Percentiles rank a stretch among this genome's conserved stretches.
Evolutionary conservation across 2,329 filamentous ascomycete species (phyloP).

Genomic region (Neocucurbitaria cava): DNA sequence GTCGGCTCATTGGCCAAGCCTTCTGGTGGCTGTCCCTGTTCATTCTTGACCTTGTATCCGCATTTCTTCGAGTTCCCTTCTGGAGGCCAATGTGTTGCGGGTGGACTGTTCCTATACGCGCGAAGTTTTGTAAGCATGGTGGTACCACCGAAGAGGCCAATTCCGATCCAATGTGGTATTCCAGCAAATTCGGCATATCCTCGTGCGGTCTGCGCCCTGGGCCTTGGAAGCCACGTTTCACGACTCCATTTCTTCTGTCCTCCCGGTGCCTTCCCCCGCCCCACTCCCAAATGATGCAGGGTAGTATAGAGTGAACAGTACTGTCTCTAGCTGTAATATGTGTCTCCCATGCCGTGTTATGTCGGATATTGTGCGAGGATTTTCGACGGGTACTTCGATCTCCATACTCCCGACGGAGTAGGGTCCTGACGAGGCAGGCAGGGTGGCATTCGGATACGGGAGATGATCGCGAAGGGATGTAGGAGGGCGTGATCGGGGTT

Average conservation of each 20-base stretch:
- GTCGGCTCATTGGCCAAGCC: slow-evolving; percentile 48
- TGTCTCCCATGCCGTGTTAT: slow-evolving; percentile 58
- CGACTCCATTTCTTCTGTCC: slow-evolving; percentile 57
- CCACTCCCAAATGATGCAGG: slow-evolving; percentile 59
- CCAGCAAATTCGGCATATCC: slow-evolving; percentile 69
- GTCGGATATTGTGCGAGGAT: slow-evolving; percentile 58
- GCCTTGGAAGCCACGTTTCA: slow-evolving; percentile 68
- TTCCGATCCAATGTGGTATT: slow-evolving; percentile 54
- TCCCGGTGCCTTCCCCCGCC: slow-evolving; percentile 46
- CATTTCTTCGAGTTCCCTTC: slow-evolving; percentile 48
- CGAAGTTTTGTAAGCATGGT: slow-evolving; percentile 71
- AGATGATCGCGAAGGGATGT: slow-evolving; percentile 57
- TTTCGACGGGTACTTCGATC: slow-evolving; percentile 59
- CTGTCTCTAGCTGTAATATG: slow-evolving; percentile 63
- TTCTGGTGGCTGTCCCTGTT: slow-evolving; percentile 48
- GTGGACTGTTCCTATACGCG: slow-evolving; percentile 66
- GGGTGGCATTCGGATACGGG: slow-evolving; percentile 51
- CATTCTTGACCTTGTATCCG: slow-evolving; percentile 51
- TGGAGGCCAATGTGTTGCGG: slow-evolving; percentile 64
- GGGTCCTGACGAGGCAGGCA: slow-evolving; percentile 61
- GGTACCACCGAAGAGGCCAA: slow-evolving; percentile 63
- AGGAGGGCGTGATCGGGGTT: slow-evolving; percentile 58
- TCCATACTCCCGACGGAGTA: slow-evolving; percentile 60
- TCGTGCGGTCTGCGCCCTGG: slow-evolving; percentile 62
- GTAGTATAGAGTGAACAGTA: slow-evolving; percentile 72